Conservation (phyloP, 352 stramenopile species). For the Pythium scleroteichum region DNA sequence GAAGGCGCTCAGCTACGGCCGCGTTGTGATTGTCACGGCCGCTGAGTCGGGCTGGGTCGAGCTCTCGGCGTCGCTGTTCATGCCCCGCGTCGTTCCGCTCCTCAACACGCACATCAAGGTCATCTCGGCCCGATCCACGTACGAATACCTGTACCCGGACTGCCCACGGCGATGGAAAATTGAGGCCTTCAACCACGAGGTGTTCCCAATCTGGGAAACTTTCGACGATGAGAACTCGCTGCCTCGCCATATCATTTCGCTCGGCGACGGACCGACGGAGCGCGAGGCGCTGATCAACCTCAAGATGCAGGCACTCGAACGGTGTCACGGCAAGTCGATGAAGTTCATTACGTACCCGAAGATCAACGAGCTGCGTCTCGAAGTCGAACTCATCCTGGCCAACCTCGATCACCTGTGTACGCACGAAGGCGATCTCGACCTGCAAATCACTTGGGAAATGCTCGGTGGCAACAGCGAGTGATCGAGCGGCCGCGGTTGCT, state of each 20-base stretch:
- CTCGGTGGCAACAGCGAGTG: slow-evolving; percentile 49
- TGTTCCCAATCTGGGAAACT: slow-evolving; percentile 77
- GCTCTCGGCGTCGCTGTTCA: slow-evolving; percentile 84
- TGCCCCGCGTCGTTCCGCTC: slow-evolving; percentile 79
- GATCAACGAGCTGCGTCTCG: slow-evolving; percentile 74
- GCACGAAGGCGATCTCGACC: slow-evolving; percentile 77
- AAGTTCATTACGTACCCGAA: slow-evolving; percentile 89
- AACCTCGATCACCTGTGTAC: slow-evolving; percentile 83
- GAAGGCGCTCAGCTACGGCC: slow-evolving; percentile 67
- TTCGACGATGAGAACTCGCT: slow-evolving; percentile 60
- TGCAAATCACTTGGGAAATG: slow-evolving; percentile 88
- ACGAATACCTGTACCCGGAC: slow-evolving; percentile 87
- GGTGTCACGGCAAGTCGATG: slow-evolving; percentile 85
- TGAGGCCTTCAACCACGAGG: slow-evolving; percentile 85
- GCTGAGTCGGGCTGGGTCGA: slow-evolving; percentile 91
- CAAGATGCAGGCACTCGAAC: slow-evolving; percentile 81
- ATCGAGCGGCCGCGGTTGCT: slow-evolving; percentile 1
- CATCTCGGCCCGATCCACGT: slow-evolving; percentile 88
- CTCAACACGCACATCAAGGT: slow-evolving; percentile 85
- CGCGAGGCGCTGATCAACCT: slow-evolving; percentile 83
- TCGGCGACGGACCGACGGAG: slow-evolving; percentile 83
- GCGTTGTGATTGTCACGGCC: slow-evolving; percentile 89
- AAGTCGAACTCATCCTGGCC: slow-evolving; percentile 78
- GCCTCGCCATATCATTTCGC: slow-evolving; percentile 77
- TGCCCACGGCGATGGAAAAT: slow-evolving; percentile 88